Conservation (phyloP, 805 yeast genomes). For the Saccharomyces jurei region DNA sequence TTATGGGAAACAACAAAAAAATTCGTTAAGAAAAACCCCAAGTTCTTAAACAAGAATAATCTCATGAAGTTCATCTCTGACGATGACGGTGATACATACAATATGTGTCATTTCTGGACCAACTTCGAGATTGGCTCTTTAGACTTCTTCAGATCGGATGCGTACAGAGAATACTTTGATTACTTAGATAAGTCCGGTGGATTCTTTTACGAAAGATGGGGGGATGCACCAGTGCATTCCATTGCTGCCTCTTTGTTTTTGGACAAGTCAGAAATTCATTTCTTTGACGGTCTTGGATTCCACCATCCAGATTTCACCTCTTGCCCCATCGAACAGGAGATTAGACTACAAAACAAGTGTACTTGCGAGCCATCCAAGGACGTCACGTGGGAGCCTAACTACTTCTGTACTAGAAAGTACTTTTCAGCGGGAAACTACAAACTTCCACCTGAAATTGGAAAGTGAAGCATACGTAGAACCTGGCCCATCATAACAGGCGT, state of each 20-base stretch:
- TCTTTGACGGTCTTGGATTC: constrained; percentile 70
- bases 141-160: constrained; percentile 53
- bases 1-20: constrained; percentile 51
- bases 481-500: not conserved
- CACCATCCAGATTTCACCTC: constrained; percentile 59
- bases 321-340: constrained; percentile 48
- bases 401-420: constrained; percentile 59
- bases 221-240: constrained; percentile 88
- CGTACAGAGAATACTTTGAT: constrained; percentile 53
- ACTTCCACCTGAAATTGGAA: constrained; percentile 11
- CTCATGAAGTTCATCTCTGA: constrained; percentile 55
- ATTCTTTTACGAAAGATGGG: constrained; percentile 84
- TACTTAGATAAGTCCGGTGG: constrained; percentile 64
- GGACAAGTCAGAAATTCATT: constrained; percentile 51
- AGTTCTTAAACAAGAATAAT: constrained; percentile 38
- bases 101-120: constrained; percentile 77
- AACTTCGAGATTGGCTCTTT: constrained; percentile 70
- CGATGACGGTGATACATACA: constrained; percentile 58
- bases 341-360: constrained; percentile 56
- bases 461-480: constrained; percentile 5
- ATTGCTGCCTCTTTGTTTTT: constrained; percentile 60
- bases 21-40: constrained; percentile 38
- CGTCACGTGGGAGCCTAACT: constrained; percentile 62
- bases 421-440: constrained; percentile 31
- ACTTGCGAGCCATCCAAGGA: constrained; percentile 50